Base-by-base conservation (phyloP, 1,139 yeast species). In the Lodderomyces theae region DNA sequence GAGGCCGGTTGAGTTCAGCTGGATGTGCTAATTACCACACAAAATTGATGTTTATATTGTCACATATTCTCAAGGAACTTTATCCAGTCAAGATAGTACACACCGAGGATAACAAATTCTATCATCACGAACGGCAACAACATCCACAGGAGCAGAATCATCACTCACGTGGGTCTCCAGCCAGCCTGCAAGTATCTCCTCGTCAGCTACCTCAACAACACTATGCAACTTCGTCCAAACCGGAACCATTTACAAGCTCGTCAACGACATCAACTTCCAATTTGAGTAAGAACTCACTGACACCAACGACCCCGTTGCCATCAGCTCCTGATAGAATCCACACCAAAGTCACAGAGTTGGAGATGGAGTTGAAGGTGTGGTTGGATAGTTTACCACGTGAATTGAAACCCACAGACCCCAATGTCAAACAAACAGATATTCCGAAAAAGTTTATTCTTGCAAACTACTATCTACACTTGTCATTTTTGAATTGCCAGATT, bases 1-100 rank as follows among this genome's bases (percentile, higher is more conserved):
- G 58, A 23, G 73, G 69, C 31, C 64, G 75, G 42, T 60, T 87
- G 26, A 81, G 94, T 1, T 82, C 92, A 11, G 73, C 88, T 1
- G 90, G 82, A 1, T 85, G 90, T 52, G 94, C 96, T 3, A 89
- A 88, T 54, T 83, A 86, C 33, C 96, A 89, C 57, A 88, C 96
- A 0, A 78, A 77, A 50, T 65, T 89, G 38, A 77, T 87, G 59
- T 48, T 72, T 35, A 66, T 72, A 11, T 56, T 72, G 45, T 66
- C 75, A 2, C 74, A 69, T 44, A 66, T 71, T 24, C 69, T 72
- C 9, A 65, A 60, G 44, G 66, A 67, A 46, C 58, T 72, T 38
- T 72, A 72, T 49, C 77, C 78, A 0, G 65, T 71, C 32, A 71
- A 68, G 45, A 58, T 49, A 29, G 54, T 50, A 6, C 32, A 38